Base-by-base conservation (phyloP, 140 eudicot genomes). In the Anethum foeniculum region DNA sequence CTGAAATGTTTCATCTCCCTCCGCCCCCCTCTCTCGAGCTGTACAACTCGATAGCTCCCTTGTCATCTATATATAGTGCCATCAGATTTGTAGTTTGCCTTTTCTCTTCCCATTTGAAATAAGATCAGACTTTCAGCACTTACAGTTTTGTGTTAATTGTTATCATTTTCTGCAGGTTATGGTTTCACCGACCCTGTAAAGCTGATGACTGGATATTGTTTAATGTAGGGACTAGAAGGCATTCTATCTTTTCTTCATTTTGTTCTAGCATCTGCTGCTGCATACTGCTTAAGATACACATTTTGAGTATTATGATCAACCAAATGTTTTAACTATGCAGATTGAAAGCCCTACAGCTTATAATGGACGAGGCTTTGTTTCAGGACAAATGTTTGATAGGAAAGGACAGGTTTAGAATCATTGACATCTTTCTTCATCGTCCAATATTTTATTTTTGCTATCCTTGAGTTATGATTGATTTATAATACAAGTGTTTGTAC, bases 191-290 rank as follows among this genome's bases (percentile, higher is more conserved):
- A 83, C 87, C 97, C 75, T 39, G 90, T 47, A 93, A 90, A 86
- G 98, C 99, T 58, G 99, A 96, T 84, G 98, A 96, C 43, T 96
- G 99, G 99, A 56, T 93, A 79, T 79, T 96, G 79, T 93, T 83
- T 84, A 97, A 89, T 90, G 99, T 93, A 86, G 79, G 96, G 81
- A 36, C 84, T 62, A 54, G 23, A 46, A 54, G 80, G 74, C 77
- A 75, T 41, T 81, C 49, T 77, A 30, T 80, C 75, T 47, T 76
- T 28, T 81, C 46, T 54, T 79, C 56, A 48, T 39, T 36, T 38
- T 27, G 52, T 41, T 39, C 10, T 71, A 78, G 38, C 15, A 64
- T 77, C 60, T 25, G 58, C 16, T 41, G 48, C 71, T 78, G 62
- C 34, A 25, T 73, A 52, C 30, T 48, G 52, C 11, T 47, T 71